Evolutionary conservation across 371 early-diverging fungal genomes (phyloP), one percentile per base, ranked within the genome.

Genomic region (Lichtheimia hyalospora): DNA sequence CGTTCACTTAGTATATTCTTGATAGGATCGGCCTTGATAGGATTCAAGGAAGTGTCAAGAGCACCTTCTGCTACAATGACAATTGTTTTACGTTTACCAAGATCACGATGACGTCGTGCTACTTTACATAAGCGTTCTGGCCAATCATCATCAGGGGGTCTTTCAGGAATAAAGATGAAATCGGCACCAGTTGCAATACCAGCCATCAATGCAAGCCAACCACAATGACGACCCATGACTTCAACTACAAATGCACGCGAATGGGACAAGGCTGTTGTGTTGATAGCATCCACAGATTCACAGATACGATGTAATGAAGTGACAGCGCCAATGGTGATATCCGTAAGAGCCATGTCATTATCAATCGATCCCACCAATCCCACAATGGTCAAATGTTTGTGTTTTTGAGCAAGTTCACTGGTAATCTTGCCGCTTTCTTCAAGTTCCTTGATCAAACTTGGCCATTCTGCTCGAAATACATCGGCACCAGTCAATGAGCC

Each of bases 201-300:
- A 6, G 98, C 93, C 91, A 94, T 96, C 27, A 99, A 80, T 10
- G 96, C 96, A n/a, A 99, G 81, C 98, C 98, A 99, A 7, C 99
- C 99, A 73, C 99, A 99, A 70, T 96, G 93, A 52, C 99, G 87
- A 2, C 99, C 99, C 99, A 99, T 99, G 14, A 98, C 99, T 74
- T 99, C 99, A 43, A 99, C 89, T 1, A 99, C 97, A 74, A 99
- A 99, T 2, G 97, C 97, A 56, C 99, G 92, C 52, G 93, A 90
- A 74, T 99, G 99, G 51, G 97, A 97, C 25, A 87, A 80, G 27
- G 99, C 99, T 3, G 99, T 99, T 50, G 95, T 92, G 40, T 90
- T 85, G 42, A 99, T 87, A 3, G 93, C 88, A 69, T 99, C 99
- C 5, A 99, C 89, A 25, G 91, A 78, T 73, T 99, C 99, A 71